Evolutionary conservation across 495 filamentous ascomycete species (phyloP).

Genomic region (Penicillium lividum): DNA sequence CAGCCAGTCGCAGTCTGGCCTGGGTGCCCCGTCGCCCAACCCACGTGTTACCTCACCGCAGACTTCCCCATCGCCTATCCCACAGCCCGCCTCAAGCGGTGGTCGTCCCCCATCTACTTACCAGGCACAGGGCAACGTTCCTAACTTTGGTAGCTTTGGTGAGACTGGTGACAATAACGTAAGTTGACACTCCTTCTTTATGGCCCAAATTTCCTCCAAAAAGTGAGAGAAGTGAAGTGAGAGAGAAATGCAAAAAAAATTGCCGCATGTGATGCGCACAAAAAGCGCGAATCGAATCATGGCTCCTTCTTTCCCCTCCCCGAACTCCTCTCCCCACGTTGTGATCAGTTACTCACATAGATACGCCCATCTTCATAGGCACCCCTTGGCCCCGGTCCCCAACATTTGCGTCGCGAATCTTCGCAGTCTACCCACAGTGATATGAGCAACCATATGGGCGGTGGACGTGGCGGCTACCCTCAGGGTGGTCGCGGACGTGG

Average conservation of each 20-base stretch:
- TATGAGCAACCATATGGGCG: constrained; percentile 59
- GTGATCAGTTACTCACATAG: constrained; percentile 43
- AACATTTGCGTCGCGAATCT: constrained; percentile 81
- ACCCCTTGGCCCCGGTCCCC: constrained; percentile 59
- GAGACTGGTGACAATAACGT: constrained; percentile 66
- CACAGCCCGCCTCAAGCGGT: constrained; percentile 80
- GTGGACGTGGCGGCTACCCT: constrained; percentile 56
- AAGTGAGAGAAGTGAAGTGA: background rate
- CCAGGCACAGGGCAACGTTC: constrained; percentile 59
- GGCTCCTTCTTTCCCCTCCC: background rate
- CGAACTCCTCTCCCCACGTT: constrained; percentile 5
- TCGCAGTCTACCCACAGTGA: constrained; percentile 79
- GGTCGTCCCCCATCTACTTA: constrained; percentile 72
- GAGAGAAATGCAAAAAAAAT: background rate
- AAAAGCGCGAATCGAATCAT: background rate
- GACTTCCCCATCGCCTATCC: constrained; percentile 85
- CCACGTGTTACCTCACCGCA: constrained; percentile 69
- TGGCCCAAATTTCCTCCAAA: background rate
- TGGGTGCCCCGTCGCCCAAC: constrained; percentile 65
- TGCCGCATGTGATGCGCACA: constrained; percentile 8
- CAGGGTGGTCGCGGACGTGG: constrained; percentile 70
- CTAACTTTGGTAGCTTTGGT: constrained; percentile 82
- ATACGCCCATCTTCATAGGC: constrained; percentile 61
- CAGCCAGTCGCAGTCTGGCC: constrained; percentile 47
- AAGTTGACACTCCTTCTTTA: constrained; percentile 41